A percentile compares a stretch with the other conserved stretches of the same genome.
phyloP scores from a whole-genome alignment of 176 grass and related monocot genomes.

The Paspalum vaginatum region DNA sequence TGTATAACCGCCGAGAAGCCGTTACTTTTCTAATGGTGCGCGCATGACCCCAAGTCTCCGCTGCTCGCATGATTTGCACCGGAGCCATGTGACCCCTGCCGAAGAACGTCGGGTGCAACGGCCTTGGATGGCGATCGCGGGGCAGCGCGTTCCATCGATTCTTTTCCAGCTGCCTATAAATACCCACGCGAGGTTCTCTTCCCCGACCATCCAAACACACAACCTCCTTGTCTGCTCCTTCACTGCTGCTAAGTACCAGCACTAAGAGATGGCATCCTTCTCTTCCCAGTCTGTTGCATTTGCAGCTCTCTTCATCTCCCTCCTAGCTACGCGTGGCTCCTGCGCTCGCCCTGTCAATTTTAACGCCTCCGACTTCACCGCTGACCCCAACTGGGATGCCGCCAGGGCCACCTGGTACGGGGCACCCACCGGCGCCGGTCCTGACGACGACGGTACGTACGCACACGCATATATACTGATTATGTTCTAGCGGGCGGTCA shows the following conservation, averaged over 20 bases:
- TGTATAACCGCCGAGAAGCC: conserved; percentile 29
- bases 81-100: conserved; percentile 54
- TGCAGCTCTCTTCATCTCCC: conserved; percentile 21
- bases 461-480: too few relatives aligned
- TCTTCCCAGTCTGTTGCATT: not conserved
- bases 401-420: conserved; percentile 82
- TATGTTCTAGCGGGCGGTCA: not conserved
- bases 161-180: conserved; percentile 40
- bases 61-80: conserved; percentile 45
- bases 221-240: not conserved
- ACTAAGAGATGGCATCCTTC: conserved; percentile 33
- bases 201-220: conserved; percentile 29
- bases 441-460: conserved; percentile 55
- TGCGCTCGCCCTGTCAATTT: conserved; percentile 5
- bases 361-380: conserved; percentile 43
- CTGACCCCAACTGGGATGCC: conserved; percentile 53
- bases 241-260: too few relatives aligned
- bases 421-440: conserved; percentile 63
- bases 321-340: conserved; percentile 26
- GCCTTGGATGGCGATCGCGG: conserved; percentile 42
- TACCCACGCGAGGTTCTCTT: conserved; percentile 19
- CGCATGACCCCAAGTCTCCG: conserved; percentile 25
- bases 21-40: conserved; percentile 17
- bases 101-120: conserved; percentile 55
- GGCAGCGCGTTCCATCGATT: not conserved